Percentiles rank a stretch among this genome's conserved stretches.
phyloP scores from a whole-genome alignment of 352 stramenopile species.

The Aphanomyces stellatus region DNA sequence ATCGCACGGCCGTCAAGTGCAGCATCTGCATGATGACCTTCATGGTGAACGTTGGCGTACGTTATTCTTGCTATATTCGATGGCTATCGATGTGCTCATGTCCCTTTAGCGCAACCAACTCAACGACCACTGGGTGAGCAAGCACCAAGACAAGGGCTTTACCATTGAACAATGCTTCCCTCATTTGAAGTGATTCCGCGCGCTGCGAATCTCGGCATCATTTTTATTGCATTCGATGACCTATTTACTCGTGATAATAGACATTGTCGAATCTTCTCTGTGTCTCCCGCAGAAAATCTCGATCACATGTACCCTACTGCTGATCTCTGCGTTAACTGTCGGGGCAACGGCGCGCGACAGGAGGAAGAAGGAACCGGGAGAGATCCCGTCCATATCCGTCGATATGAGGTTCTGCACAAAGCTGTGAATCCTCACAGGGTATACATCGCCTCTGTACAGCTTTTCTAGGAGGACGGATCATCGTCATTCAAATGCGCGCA shows the following conservation, averaged over 20 bases:
- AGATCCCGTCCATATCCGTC: no score
- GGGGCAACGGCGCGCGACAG: no score
- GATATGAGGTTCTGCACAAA: no score
- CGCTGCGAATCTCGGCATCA: neutral
- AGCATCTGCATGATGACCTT: conserved; percentile 85
- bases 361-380: no score
- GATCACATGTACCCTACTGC: no score
- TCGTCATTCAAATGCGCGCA: no score
- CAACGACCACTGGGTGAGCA: conserved; percentile 78
- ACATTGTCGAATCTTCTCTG: neutral
- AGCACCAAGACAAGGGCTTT: conserved; percentile 65
- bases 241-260: neutral
- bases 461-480: no score
- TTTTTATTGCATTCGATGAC: neutral
- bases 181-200: conserved; percentile 18
- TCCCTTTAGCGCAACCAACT: conserved; percentile 40
- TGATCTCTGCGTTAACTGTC: no score
- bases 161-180: conserved; percentile 73
- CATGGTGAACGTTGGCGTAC: conserved; percentile 74
- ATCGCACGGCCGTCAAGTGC: conserved; percentile 72
- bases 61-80: conserved; percentile 17
- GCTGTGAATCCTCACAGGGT: no score
- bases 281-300: neutral
- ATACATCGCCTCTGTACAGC: no score
- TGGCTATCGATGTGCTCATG: neutral